phyloP scores from a whole-genome alignment of 2,329 filamentous ascomycete species.

The Penicillium sp. region DNA sequence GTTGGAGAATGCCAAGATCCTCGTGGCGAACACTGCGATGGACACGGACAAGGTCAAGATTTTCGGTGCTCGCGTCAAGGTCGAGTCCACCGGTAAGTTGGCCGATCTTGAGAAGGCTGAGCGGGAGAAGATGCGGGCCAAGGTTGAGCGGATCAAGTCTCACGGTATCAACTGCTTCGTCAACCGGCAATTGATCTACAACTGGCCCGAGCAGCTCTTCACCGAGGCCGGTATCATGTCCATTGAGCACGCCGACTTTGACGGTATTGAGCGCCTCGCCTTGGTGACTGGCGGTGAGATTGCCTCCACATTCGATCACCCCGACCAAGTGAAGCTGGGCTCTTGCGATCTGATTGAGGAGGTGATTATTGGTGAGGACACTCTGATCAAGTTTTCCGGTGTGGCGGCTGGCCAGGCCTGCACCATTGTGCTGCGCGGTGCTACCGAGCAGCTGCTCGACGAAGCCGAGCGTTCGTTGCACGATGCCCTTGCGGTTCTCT shows the following conservation, averaged over 20 bases:
- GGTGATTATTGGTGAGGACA: slow-evolving; percentile 97
- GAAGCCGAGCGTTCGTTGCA: slow-evolving; percentile 96
- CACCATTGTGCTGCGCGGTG: slow-evolving; percentile 93
- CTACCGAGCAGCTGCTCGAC: slow-evolving; percentile 94
- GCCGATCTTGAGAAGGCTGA: slow-evolving; percentile 98
- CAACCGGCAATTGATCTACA: slow-evolving; percentile 98
- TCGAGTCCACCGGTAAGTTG: slow-evolving; percentile 92
- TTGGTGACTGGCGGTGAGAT: slow-evolving; percentile 97
- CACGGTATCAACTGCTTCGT: slow-evolving; percentile 99
- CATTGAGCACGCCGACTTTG: slow-evolving; percentile 98
- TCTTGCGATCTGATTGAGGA: slow-evolving; percentile 96
- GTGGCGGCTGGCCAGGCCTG: slow-evolving; percentile 92
- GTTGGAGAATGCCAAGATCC: slow-evolving; percentile 95
- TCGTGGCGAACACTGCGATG: slow-evolving; percentile 98
- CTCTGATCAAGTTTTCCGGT: slow-evolving; percentile 94
- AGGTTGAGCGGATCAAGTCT: slow-evolving; percentile 98
- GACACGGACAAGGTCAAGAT: slow-evolving; percentile 99
- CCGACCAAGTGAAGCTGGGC: slow-evolving; percentile 93
- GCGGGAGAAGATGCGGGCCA: slow-evolving; percentile 98
- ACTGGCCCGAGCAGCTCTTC: slow-evolving; percentile 99
- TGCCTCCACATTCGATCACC: slow-evolving; percentile 95
- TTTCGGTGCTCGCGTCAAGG: slow-evolving; percentile 95
- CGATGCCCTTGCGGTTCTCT: slow-evolving; percentile 92
- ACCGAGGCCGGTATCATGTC: slow-evolving; percentile 97
- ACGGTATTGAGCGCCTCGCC: slow-evolving; percentile 92